Evolutionary conservation across 306 rosid genomes (phyloP).

Genomic region (Cicer bijugum): DNA sequence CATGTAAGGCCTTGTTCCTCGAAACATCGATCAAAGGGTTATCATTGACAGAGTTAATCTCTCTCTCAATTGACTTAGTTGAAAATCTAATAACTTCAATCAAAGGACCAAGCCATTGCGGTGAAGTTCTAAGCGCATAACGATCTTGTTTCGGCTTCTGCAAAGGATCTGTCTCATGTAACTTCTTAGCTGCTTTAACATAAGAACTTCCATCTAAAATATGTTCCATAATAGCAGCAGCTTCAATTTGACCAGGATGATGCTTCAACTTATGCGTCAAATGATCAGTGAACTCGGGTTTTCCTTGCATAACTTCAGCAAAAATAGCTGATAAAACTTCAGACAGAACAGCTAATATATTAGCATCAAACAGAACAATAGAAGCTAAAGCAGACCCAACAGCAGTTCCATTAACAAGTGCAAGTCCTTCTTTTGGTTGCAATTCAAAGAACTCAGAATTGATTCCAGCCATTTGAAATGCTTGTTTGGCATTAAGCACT

Average conservation of each 20-base stretch:
- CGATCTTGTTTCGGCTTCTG: constrained; percentile 92
- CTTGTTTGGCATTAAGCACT: constrained; percentile 58
- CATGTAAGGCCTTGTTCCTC: constrained; percentile 85
- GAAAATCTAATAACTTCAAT: constrained; percentile 83
- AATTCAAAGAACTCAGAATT: constrained; percentile 72
- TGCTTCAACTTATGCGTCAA: constrained; percentile 89
- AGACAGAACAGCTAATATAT: constrained; percentile 61
- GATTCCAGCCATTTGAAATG: constrained; percentile 65
- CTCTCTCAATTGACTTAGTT: constrained; percentile 84
- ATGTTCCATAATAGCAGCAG: constrained; percentile 96
- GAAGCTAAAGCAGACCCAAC: constrained; percentile 92
- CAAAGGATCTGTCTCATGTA: constrained; percentile 78
- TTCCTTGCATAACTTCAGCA: constrained; percentile 90
- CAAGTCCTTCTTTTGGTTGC: constrained; percentile 91
- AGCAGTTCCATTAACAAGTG: constrained; percentile 90
- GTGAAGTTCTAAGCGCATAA: constrained; percentile 86
- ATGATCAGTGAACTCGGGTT: constrained; percentile 87
- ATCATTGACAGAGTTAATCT: constrained; percentile 89
- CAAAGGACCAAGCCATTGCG: constrained; percentile 90
- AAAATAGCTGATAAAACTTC: constrained; percentile 80
- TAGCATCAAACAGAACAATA: constrained; percentile 76
- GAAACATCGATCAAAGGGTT: constrained; percentile 92
- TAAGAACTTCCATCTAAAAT: constrained; percentile 87
- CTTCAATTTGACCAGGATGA: constrained; percentile 95
- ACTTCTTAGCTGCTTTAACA: constrained; percentile 68